Evolutionary conservation across 108 stramenopile genomes (phyloP).

Genomic region (Cyclotella kingstonii): DNA sequence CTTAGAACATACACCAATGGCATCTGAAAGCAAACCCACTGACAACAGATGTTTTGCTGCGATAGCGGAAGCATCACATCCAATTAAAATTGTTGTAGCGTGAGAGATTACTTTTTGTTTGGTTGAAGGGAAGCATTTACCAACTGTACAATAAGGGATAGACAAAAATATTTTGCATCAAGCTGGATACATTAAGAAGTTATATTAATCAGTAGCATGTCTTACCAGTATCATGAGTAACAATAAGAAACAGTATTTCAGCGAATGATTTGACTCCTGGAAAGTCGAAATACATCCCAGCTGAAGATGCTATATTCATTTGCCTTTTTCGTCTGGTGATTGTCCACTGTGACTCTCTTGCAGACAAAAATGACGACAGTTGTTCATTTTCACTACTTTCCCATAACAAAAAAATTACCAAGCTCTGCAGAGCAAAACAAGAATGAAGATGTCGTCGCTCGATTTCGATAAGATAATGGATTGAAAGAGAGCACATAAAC

Average conservation of each 20-base stretch:
- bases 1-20: conserved; percentile 24
- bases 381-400: conserved; percentile 4
- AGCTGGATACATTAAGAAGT: background rate
- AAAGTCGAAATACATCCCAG: conserved; percentile 20
- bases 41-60: conserved; percentile 25
- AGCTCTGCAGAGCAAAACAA: conserved; percentile 28
- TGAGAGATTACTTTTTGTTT: conserved; percentile 22
- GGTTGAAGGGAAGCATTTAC: background rate
- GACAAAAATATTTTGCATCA: no score
- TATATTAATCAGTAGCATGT: background rate
- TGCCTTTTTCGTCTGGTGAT: conserved; percentile 21
- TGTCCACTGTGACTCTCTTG: conserved; percentile 22
- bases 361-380: conserved; percentile 18
- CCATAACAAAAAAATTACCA: conserved; percentile 29
- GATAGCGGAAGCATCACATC: conserved; percentile 8
- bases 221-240: conserved; percentile 1
- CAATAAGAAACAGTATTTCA: conserved; percentile 21
- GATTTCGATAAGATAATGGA: conserved; percentile 30
- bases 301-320: conserved; percentile 15
- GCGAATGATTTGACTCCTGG: conserved; percentile 17
- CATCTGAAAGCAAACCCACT: conserved; percentile 17
- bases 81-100: conserved; percentile 23
- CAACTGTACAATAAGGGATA: no score
- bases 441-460: conserved; percentile 12
- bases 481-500: conserved; percentile 16